phyloP scores from a whole-genome alignment of 192 early-diverging fungal genomes.

The Chytriomyces sp. region DNA sequence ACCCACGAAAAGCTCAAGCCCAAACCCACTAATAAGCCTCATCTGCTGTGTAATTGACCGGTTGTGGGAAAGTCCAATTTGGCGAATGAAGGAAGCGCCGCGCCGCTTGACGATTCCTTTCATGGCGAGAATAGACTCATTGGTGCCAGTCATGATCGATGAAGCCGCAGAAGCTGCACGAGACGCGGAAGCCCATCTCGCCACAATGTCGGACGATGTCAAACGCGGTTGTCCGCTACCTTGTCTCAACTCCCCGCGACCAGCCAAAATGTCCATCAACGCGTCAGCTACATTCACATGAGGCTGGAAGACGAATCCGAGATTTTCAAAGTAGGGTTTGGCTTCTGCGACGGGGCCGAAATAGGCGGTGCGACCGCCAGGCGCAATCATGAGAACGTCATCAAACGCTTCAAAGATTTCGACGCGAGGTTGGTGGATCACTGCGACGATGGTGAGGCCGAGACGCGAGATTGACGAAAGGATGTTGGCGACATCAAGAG shows the following conservation, averaged over 20 bases:
- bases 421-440: conserved; percentile 77
- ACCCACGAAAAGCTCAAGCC: conserved; percentile 43
- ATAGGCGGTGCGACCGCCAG: conserved; percentile 76
- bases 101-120: conserved; percentile 8
- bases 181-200: not conserved
- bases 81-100: conserved; percentile 29
- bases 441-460: conserved; percentile 71
- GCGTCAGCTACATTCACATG: conserved; percentile 27
- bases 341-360: conserved; percentile 52
- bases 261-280: conserved; percentile 35
- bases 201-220: too few relatives aligned
- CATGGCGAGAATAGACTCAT: not conserved
- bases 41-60: conserved; percentile 39
- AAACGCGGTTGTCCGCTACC: not conserved
- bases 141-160: not conserved
- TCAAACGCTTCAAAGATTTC: conserved; percentile 83
- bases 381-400: conserved; percentile 72
- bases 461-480: conserved; percentile 66
- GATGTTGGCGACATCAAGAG: conserved; percentile 69
- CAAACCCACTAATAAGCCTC: conserved; percentile 18
- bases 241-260: conserved; percentile 13
- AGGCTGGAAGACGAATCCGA: conserved; percentile 22
- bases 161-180: not conserved
- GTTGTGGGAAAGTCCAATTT: conserved; percentile 31
- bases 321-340: conserved; percentile 25